These are phyloP conservation scores for Kalmusia sp. DNA, from an alignment of 2,329 filamentous ascomycete species.

Conservation along the genomic window DNA sequence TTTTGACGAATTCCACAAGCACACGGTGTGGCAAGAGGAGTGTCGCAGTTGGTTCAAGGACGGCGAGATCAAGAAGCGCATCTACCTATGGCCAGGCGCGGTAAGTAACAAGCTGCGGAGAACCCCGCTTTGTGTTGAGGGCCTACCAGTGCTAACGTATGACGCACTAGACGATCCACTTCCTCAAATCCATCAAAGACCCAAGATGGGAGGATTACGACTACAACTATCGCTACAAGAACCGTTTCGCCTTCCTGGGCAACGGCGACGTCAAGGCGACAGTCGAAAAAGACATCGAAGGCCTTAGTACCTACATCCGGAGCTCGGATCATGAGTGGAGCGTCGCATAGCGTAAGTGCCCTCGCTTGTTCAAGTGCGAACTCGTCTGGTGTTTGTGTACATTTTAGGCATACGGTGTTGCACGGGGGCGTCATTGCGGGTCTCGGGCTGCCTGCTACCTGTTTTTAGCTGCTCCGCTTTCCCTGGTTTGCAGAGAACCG, in stretches of 20 bases:
- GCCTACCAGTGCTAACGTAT: conserved; percentile 28
- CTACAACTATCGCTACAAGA: conserved; percentile 49
- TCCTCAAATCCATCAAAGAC: conserved; percentile 47
- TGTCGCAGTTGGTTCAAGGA: conserved; percentile 46
- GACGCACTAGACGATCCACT: conserved; percentile 45
- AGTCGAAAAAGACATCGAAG: conserved; percentile 47
- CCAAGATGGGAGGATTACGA: conserved; percentile 56
- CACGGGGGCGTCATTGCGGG: conserved; percentile 7
- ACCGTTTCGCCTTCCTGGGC: conserved; percentile 39
- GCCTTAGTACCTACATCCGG: conserved; percentile 55
- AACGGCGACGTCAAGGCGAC: conserved; percentile 55
- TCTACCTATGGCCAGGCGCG: conserved; percentile 42
- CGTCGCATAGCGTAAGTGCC: conserved; percentile 53
- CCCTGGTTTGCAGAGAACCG: not conserved
- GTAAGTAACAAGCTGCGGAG: conserved; percentile 28
- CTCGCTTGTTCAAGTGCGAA: not conserved
- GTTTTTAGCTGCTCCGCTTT: not conserved
- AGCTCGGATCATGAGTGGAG: conserved; percentile 54
- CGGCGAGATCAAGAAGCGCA: conserved; percentile 40
- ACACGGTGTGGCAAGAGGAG: conserved; percentile 41
- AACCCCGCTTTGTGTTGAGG: conserved; percentile 35
- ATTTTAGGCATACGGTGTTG: not conserved
- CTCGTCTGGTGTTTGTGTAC: not conserved
- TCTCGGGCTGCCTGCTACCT: conserved; percentile 5
- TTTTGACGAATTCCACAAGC: conserved; percentile 39